Percentiles rank a stretch among this genome's conserved stretches.
Conservation (phyloP, 371 early-diverging fungal genomes). For the Mortierella sp. region DNA sequence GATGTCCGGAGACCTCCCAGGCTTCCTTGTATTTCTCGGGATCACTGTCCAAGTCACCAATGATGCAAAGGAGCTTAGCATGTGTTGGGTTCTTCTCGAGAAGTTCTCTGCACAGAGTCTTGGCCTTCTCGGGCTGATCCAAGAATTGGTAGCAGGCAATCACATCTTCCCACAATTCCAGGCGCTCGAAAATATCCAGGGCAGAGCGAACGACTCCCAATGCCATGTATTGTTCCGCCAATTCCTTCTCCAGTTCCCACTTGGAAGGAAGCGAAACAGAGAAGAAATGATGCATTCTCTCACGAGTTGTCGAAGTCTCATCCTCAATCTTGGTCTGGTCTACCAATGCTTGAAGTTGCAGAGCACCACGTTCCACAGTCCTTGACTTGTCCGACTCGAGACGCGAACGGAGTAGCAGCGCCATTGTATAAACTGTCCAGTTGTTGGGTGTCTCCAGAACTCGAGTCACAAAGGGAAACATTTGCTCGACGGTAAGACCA, state of each 20-base stretch:
- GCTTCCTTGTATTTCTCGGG: slow-evolving; percentile 86
- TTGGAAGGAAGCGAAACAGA: slow-evolving; percentile 85
- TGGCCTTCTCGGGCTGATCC: slow-evolving; percentile 87
- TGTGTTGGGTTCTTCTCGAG: slow-evolving; percentile 76
- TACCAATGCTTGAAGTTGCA: slow-evolving; percentile 95
- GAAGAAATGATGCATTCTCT: slow-evolving; percentile 86
- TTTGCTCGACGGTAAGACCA: slow-evolving; percentile 93
- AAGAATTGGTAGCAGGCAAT: slow-evolving; percentile 88
- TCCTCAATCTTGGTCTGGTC: slow-evolving; percentile 85
- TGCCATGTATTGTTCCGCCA: slow-evolving; percentile 85
- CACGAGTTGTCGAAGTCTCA: slow-evolving; percentile 78
- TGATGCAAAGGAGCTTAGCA: slow-evolving; percentile 88
- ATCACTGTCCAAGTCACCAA: slow-evolving; percentile 89
- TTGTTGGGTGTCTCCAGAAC: slow-evolving; percentile 94
- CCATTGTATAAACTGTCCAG: slow-evolving; percentile 98
- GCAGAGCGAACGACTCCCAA: slow-evolving; percentile 92
- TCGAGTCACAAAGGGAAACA: slow-evolving; percentile 92
- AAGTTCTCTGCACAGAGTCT: slow-evolving; percentile 73
- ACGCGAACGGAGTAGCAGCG: slow-evolving; percentile 87
- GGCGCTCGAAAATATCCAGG: slow-evolving; percentile 90
- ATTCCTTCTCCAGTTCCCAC: slow-evolving; percentile 96
- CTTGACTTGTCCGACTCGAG: slow-evolving; percentile 89
- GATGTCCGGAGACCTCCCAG: slow-evolving; percentile 87
- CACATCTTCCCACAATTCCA: slow-evolving; percentile 96
- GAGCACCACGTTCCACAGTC: slow-evolving; percentile 90